phyloP scores from a whole-genome alignment of 1,284 basidiomycete genomes.

The Melampsora americana region DNA sequence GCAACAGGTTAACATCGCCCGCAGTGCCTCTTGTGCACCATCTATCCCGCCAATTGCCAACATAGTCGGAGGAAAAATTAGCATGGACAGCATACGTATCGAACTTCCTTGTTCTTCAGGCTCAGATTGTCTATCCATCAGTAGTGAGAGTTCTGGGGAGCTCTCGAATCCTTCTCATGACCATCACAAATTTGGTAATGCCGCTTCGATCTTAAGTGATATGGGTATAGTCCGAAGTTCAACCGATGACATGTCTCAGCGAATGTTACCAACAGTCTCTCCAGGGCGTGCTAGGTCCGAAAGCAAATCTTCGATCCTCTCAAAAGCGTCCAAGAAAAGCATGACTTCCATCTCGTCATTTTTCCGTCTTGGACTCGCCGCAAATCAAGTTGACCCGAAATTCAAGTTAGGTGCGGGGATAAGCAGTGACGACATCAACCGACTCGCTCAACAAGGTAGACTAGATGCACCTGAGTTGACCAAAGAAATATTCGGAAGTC shows the following conservation, averaged over 20 bases:
- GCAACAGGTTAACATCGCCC: background rate
- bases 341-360: slow-evolving; percentile 36
- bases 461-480: background rate
- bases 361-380: slow-evolving; percentile 19
- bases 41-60: slow-evolving; percentile 36
- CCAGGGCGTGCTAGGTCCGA: slow-evolving; percentile 26
- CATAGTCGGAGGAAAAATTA: slow-evolving; percentile 32
- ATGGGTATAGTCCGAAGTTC: background rate
- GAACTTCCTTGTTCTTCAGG: slow-evolving; percentile 28
- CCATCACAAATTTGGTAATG: background rate
- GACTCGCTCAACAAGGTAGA: background rate
- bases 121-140: slow-evolving; percentile 2
- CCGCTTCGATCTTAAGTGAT: background rate
- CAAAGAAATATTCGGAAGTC: background rate
- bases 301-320: slow-evolving; percentile 38
- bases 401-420: slow-evolving; percentile 21
- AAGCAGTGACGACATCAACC: slow-evolving; percentile 34
- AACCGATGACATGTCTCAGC: background rate
- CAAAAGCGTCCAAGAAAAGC: slow-evolving; percentile 40
- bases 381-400: slow-evolving; percentile 17
- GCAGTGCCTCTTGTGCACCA: slow-evolving; percentile 33
- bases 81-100: slow-evolving; percentile 36
- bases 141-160: slow-evolving; percentile 4
- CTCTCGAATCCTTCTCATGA: background rate
- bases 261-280: background rate